A percentile compares a stretch with the other conserved stretches of the same genome.
Evolutionary conservation across 2,329 filamentous ascomycete species (phyloP).

Genomic region (Exutisphaerella laricina): DNA sequence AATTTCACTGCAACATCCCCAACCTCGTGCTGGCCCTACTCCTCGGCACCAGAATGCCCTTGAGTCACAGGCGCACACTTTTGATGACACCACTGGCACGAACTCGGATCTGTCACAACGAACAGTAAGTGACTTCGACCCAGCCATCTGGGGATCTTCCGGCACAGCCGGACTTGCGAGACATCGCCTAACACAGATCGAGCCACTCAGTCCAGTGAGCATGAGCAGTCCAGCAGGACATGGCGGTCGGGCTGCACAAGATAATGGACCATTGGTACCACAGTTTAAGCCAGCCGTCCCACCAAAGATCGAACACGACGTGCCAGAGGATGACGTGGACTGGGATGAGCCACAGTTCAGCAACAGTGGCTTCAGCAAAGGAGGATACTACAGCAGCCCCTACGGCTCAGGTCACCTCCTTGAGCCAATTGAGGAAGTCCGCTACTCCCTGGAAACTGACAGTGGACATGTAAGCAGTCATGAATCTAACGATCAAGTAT

Average conservation of each 20-base stretch:
- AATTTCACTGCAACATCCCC: slow-evolving; percentile 71
- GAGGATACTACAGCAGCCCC: slow-evolving; percentile 33
- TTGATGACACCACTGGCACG: slow-evolving; percentile 32
- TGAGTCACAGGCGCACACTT: slow-evolving; percentile 67
- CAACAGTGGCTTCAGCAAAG: slow-evolving; percentile 32
- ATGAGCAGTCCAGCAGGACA: slow-evolving; percentile 30
- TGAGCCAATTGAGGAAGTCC: slow-evolving; percentile 48
- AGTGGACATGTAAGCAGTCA: slow-evolving; percentile 26
- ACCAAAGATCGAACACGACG: slow-evolving; percentile 22
- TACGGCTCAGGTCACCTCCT: slow-evolving; percentile 37
- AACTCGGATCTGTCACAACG: slow-evolving; percentile 34
- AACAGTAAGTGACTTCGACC: slow-evolving; percentile 37
- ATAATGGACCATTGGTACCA: slow-evolving; percentile 56
- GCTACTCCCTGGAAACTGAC: slow-evolving; percentile 47
- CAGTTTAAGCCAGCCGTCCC: slow-evolving; percentile 20
- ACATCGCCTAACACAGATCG: slow-evolving; percentile 26
- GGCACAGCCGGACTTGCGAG: slow-evolving; percentile 31
- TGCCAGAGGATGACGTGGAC: slow-evolving; percentile 26
- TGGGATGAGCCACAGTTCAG: slow-evolving; percentile 31
- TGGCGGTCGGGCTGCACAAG: slow-evolving; percentile 44
- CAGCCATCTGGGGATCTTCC: slow-evolving; percentile 45
- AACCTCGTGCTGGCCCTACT: slow-evolving; percentile 67
- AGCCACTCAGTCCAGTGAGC: slow-evolving; percentile 27
- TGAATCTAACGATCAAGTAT: not conserved
- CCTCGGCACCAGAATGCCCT: slow-evolving; percentile 68